Percentiles rank a stretch among this genome's conserved stretches.
phyloP scores from a whole-genome alignment of 1,139 yeast species.

The Debaryomyces robertsiae region DNA sequence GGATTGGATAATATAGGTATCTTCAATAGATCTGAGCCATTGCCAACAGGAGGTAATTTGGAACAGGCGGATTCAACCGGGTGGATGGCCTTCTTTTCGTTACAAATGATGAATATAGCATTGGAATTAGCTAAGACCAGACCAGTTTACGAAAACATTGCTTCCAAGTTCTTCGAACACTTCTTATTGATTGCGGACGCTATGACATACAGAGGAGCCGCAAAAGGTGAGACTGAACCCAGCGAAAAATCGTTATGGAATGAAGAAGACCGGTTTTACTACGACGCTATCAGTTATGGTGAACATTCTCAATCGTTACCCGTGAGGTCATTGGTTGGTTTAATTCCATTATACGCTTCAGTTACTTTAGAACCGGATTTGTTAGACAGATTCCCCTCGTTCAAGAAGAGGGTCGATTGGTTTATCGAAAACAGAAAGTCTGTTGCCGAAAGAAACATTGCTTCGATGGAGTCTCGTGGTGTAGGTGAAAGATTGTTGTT shows the following conservation, averaged over 20 bases:
- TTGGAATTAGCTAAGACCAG: slow-evolving; percentile 83
- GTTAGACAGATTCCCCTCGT: slow-evolving; percentile 76
- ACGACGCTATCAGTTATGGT: slow-evolving; percentile 91
- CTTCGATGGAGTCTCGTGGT: slow-evolving; percentile 84
- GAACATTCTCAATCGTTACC: slow-evolving; percentile 74
- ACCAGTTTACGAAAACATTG: slow-evolving; percentile 91
- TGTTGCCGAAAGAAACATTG: slow-evolving; percentile 85
- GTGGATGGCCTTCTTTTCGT: slow-evolving; percentile 95
- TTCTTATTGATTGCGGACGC: slow-evolving; percentile 93
- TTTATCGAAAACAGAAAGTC: slow-evolving; percentile 71
- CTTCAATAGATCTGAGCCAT: slow-evolving; percentile 90
- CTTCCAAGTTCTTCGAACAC: slow-evolving; percentile 94
- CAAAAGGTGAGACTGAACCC: slow-evolving; percentile 44
- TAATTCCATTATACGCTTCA: slow-evolving; percentile 91
- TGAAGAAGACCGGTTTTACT: slow-evolving; percentile 85
- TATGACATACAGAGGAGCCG: slow-evolving; percentile 72
- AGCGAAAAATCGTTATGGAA: slow-evolving; percentile 81
- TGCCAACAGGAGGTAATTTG: slow-evolving; percentile 89
- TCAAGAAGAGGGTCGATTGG: slow-evolving; percentile 87
- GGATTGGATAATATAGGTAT: slow-evolving; percentile 95
- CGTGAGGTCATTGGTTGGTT: slow-evolving; percentile 87
- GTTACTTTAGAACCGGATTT: slow-evolving; percentile 88
- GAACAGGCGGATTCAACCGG: slow-evolving; percentile 98
- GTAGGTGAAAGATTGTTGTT: slow-evolving; percentile 82
- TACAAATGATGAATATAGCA: slow-evolving; percentile 93